Base-by-base conservation (phyloP, 2,329 filamentous ascomycete species). In the Venturia oleaginea region DNA sequence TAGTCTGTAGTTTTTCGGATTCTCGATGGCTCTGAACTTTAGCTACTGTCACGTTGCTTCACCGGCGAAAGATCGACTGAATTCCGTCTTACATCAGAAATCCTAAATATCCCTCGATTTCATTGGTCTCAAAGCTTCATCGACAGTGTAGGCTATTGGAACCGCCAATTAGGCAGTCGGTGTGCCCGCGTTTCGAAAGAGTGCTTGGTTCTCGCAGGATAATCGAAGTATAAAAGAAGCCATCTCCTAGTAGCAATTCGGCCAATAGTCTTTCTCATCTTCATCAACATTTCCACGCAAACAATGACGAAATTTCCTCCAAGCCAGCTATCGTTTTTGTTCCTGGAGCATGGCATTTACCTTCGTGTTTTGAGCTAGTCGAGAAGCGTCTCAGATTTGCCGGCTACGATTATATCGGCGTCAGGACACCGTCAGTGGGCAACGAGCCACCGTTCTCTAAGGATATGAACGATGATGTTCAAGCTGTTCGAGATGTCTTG, bases 251-350 rank as follows among this genome's bases (percentile, higher is more conserved):
- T 37, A 40, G 38, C 4, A 40, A 40, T 15, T 4, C 13, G 38
- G 43, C 22, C n/a, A n/a, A n/a, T n/a, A n/a, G n/a, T n/a, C n/a
- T n/a, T n/a, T n/a, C n/a, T n/a, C n/a, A n/a, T n/a, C 15, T 43
- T 43, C 15, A 15, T 43, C 42, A 17, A n/a, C n/a, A n/a, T n/a
- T n/a, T n/a, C n/a, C n/a, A n/a, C n/a, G n/a, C n/a, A n/a, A n/a
- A n/a, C n/a, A n/a, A n/a, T n/a, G n/a, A n/a, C 22, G 34, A 13
- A 2, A 51, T 46, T 24, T n/a, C 22, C 6, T 37, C 24, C 38
- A 62, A 63, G 30, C 64, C 64, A 38, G 55, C 59, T 15, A 4
- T 63, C 13, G 15, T 65, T 10, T 51, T 65, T 30, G 64, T 65
- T 37, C 64, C 55, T 2, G 64, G 59, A 30, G 57, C 59, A 24